Percentiles rank a stretch among this genome's conserved stretches.
phyloP scores from a whole-genome alignment of 2,329 filamentous ascomycete genomes.

The Beauveria australis region DNA sequence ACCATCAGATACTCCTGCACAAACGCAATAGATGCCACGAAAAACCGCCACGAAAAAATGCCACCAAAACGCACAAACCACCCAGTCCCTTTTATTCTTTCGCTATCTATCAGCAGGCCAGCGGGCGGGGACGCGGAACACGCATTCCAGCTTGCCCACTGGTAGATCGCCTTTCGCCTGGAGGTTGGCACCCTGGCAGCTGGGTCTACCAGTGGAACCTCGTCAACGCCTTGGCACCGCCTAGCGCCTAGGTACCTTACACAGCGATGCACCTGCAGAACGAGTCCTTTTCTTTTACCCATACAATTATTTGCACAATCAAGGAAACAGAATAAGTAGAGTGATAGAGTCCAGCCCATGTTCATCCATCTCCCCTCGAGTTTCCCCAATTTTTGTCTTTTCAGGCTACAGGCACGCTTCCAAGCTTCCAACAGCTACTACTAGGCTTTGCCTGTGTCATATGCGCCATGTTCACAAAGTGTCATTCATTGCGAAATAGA shows the following conservation, averaged over 20 bases:
- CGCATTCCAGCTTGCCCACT: slow-evolving; percentile 1
- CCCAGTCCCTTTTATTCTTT: neutral
- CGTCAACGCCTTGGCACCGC: neutral
- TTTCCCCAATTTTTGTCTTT: too few species aligned
- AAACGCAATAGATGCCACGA: neutral
- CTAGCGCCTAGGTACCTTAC: neutral
- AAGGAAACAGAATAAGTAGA: too few species aligned
- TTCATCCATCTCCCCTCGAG: too few species aligned
- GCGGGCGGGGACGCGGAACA: neutral
- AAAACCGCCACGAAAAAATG: neutral
- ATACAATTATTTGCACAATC: too few species aligned
- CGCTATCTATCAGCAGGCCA: neutral
- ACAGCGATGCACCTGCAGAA: too few species aligned
- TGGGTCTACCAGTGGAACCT: neutral
- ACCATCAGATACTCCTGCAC: neutral
- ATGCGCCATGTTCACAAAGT: neutral
- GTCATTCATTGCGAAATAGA: neutral
- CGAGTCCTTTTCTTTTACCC: too few species aligned
- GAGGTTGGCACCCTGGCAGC: too few species aligned
- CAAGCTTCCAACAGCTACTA: too few species aligned
- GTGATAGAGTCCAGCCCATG: too few species aligned
- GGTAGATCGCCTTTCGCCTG: neutral
- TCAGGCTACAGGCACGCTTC: too few species aligned
- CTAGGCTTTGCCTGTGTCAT: neutral
- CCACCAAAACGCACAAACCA: neutral